phyloP scores from a whole-genome alignment of 1,284 basidiomycete species.

The Bjerkandera adusta region DNA sequence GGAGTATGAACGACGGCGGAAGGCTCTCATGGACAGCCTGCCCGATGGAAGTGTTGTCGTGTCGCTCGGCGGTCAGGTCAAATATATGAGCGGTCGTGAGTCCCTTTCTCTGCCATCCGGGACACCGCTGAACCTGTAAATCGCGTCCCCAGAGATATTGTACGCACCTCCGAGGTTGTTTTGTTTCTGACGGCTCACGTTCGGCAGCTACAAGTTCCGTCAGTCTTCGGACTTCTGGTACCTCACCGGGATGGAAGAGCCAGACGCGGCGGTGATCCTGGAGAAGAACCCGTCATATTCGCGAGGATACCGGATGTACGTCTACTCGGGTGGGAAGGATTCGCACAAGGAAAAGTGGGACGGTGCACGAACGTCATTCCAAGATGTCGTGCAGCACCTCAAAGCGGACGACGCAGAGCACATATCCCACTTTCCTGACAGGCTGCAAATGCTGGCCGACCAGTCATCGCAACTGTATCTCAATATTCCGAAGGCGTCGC shows the following conservation, averaged over 20 bases:
- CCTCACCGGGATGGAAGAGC: conserved; percentile 93
- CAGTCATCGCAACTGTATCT: conserved; percentile 40
- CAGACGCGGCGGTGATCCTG: conserved; percentile 85
- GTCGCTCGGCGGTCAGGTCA: conserved; percentile 76
- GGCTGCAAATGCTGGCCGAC: conserved; percentile 47
- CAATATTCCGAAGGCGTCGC: conserved; percentile 30
- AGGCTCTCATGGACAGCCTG: conserved; percentile 72
- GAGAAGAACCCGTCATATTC: conserved; percentile 69
- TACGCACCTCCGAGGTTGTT: neutral
- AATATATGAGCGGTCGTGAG: conserved; percentile 87
- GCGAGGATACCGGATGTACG: conserved; percentile 83
- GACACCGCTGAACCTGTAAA: too few relatives aligned
- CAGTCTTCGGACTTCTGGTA: conserved; percentile 95
- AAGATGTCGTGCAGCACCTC: conserved; percentile 64
- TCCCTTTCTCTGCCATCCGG: conserved; percentile 24
- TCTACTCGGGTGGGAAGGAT: conserved; percentile 86
- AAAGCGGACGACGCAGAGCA: conserved; percentile 71
- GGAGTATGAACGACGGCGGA: conserved; percentile 85
- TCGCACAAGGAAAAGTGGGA: conserved; percentile 88
- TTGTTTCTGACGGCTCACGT: neutral
- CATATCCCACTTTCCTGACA: conserved; percentile 50
- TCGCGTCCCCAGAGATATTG: too few relatives aligned
- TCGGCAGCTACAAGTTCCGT: conserved; percentile 88
- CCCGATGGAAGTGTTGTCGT: conserved; percentile 81
- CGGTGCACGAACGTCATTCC: conserved; percentile 57